phyloP scores from a whole-genome alignment of 352 stramenopile species.

The Blastocystis sp. region DNA sequence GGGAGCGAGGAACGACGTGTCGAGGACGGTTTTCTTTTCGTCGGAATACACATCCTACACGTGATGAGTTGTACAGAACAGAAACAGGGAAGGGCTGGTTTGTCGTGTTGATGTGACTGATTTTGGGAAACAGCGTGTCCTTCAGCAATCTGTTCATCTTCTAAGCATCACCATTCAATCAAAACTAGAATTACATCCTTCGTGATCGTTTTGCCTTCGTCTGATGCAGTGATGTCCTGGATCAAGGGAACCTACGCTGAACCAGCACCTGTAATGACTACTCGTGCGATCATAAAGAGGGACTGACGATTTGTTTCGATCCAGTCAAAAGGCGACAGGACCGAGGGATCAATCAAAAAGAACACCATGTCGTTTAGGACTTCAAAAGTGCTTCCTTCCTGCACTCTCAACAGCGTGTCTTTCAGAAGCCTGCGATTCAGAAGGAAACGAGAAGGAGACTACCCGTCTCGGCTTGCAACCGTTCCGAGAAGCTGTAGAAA shows the following conservation, averaged over 20 bases:
- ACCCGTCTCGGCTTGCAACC: conserved; percentile 53
- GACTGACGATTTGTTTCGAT: conserved; percentile 15
- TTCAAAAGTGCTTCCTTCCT: conserved; percentile 54
- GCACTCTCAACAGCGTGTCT: conserved; percentile 24
- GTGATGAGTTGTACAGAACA: background rate
- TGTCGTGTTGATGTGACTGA: conserved; percentile 63
- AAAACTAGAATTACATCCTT: conserved; percentile 9
- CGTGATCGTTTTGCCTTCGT: conserved; percentile 21
- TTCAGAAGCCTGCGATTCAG: conserved; percentile 43
- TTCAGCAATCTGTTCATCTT: conserved; percentile 39
- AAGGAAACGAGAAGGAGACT: background rate
- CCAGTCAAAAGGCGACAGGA: conserved; percentile 63
- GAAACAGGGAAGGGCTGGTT: conserved; percentile 62
- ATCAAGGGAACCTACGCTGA: conserved; percentile 33
- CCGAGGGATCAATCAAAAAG: conserved; percentile 20
- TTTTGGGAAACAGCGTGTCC: conserved; percentile 25
- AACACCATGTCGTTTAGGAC: conserved; percentile 62
- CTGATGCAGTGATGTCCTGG: conserved; percentile 29
- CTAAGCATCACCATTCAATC: background rate
- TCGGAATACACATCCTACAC: conserved; percentile 49
- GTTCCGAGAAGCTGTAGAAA: conserved; percentile 49
- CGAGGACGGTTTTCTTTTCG: conserved; percentile 43
- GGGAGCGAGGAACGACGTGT: conserved; percentile 41
- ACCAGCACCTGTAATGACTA: background rate
- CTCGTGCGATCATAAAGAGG: conserved; percentile 47